Percentiles rank a stretch among this genome's conserved stretches.
Evolutionary conservation across 129 eudicot species (phyloP).

Genomic region (Rutidosis leptorrhynchoides): DNA sequence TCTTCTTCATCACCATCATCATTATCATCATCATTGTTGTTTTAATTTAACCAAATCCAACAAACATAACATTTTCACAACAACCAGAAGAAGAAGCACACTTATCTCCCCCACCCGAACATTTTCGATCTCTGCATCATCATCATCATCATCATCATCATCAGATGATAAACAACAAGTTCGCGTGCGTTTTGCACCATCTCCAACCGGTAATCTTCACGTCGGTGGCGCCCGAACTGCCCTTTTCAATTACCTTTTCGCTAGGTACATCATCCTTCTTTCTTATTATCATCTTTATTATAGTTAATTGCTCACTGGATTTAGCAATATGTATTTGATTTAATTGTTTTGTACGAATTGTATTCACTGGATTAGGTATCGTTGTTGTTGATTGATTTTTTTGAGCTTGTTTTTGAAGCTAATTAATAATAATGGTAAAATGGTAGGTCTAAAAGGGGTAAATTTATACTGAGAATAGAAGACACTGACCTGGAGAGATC

Average conservation of each 20-base stretch:
- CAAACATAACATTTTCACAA: neutral
- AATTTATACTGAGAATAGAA: slow-evolving; percentile 79
- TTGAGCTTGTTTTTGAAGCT: neutral
- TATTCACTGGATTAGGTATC: too few species aligned
- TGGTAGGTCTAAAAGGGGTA: slow-evolving; percentile 80
- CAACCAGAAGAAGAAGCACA: slow-evolving; percentile 10
- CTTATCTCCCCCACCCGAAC: slow-evolving; percentile 18
- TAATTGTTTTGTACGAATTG: too few species aligned
- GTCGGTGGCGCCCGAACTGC: slow-evolving; percentile 49
- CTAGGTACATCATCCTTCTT: slow-evolving; percentile 37
- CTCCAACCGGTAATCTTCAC: slow-evolving; percentile 94
- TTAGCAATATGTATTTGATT: neutral
- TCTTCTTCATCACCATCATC: slow-evolving; percentile 32
- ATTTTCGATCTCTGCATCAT: slow-evolving; percentile 44
- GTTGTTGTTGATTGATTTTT: too few species aligned
- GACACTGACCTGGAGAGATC: slow-evolving; percentile 94
- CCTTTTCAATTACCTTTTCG: slow-evolving; percentile 48
- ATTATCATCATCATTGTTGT: slow-evolving; percentile 1
- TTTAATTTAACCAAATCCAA: neutral
- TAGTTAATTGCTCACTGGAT: neutral
- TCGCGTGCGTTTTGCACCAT: slow-evolving; percentile 95
- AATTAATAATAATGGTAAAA: neutral
- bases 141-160: slow-evolving; percentile 3
- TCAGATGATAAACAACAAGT: slow-evolving; percentile 30
- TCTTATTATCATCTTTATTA: neutral